These are phyloP conservation scores for Ogataea saltuana DNA, from an alignment of 805 yeast genomes.

Conservation along the genomic window DNA sequence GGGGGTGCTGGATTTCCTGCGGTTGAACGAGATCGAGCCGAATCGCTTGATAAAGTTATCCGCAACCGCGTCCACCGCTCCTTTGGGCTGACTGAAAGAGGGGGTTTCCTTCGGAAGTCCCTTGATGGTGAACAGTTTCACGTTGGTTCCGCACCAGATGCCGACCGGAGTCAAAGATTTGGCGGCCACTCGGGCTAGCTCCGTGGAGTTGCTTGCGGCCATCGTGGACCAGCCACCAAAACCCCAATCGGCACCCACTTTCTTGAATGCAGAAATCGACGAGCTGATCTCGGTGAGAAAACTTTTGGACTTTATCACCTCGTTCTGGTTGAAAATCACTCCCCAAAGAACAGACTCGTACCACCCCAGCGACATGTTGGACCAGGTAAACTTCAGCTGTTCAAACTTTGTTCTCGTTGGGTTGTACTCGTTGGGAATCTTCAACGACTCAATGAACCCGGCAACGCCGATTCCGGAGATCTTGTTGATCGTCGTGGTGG, in stretches of 20 bases:
- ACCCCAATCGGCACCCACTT: constrained; percentile 39
- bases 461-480: constrained; percentile 41
- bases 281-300: constrained; percentile 38
- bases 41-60: constrained; percentile 49
- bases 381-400: constrained; percentile 62
- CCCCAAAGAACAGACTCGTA: constrained; percentile 68
- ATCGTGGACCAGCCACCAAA: constrained; percentile 27
- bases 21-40: constrained; percentile 41
- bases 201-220: constrained; percentile 3
- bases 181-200: constrained; percentile 8
- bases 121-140: constrained; percentile 44
- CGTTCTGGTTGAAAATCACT: constrained; percentile 45
- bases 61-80: constrained; percentile 51
- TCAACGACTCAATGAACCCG: constrained; percentile 12
- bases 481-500: constrained; percentile 38
- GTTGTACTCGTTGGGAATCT: constrained; percentile 40
- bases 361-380: constrained; percentile 69
- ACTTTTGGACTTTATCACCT: constrained; percentile 34
- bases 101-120: constrained; percentile 18
- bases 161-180: constrained; percentile 30
- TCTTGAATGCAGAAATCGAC: constrained; percentile 34
- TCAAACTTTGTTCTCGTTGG: constrained; percentile 43
- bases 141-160: constrained; percentile 47
- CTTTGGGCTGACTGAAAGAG: constrained; percentile 38
- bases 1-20: constrained; percentile 31